These are phyloP conservation scores for Styphnolobium japonicum DNA, from an alignment of 306 rosid genomes.

Conservation along the genomic window DNA sequence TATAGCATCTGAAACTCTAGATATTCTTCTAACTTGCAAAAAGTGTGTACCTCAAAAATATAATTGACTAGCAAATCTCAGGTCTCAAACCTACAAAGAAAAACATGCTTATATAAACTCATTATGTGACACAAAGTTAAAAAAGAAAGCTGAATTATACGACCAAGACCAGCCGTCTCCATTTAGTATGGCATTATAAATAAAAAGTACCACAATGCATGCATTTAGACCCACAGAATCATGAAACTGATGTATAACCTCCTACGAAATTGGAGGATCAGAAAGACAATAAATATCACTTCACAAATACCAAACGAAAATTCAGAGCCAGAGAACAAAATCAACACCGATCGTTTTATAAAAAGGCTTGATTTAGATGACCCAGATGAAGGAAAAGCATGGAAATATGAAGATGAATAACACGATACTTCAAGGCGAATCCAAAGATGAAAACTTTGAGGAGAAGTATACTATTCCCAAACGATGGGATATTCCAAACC, in stretches of 20 bases:
- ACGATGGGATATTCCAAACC: conserved; percentile 61
- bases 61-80: conserved; percentile 76
- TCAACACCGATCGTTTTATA: conserved; percentile 18
- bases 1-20: conserved; percentile 30
- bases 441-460: conserved; percentile 48
- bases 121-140: conserved; percentile 44
- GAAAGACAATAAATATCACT: neutral
- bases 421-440: conserved; percentile 18
- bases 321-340: conserved; percentile 17
- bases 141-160: conserved; percentile 19
- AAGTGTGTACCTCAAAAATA: conserved; percentile 36
- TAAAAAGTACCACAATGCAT: conserved; percentile 24
- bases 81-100: conserved; percentile 83
- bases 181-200: conserved; percentile 17
- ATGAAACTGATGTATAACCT: neutral
- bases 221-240: conserved; percentile 22
- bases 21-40: conserved; percentile 15
- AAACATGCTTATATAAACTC: conserved; percentile 61
- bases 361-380: conserved; percentile 22
- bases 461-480: conserved; percentile 56
- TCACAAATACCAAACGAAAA: neutral
- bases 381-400: conserved; percentile 30
- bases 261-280: neutral
- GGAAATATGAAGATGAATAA: conserved; percentile 3
- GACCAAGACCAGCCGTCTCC: conserved; percentile 32